Evolutionary conservation across 2,329 filamentous ascomycete species (phyloP).

Genomic region (Fusarium longipes): DNA sequence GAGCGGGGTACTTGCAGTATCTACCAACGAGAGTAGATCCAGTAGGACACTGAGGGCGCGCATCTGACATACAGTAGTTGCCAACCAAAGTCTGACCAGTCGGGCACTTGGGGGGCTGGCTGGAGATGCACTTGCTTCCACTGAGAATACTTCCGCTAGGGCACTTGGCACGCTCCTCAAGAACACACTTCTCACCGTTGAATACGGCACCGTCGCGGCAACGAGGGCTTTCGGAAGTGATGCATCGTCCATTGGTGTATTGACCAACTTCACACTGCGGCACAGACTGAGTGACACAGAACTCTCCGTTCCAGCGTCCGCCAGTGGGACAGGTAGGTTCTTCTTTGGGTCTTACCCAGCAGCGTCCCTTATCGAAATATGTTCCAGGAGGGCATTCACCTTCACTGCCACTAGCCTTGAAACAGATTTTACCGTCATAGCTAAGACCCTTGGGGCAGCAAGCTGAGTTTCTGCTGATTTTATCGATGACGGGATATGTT

Average conservation of each 20-base stretch:
- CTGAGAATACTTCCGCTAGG: conserved; percentile 7
- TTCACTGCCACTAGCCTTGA: not conserved
- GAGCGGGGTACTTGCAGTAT: conserved; percentile 15
- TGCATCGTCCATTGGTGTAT: conserved; percentile 8
- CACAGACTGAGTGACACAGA: not conserved
- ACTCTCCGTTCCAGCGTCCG: conserved; percentile 4
- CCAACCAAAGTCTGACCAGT: not conserved
- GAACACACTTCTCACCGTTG: conserved; percentile 5
- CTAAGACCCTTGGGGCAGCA: conserved; percentile 3
- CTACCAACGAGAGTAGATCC: not conserved
- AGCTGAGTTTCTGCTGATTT: not conserved
- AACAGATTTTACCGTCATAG: conserved; percentile 3
- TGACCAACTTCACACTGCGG: not conserved
- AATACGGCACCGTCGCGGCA: not conserved
- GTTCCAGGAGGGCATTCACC: conserved; percentile 1
- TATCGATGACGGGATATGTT: not conserved
- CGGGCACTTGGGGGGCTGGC: not conserved
- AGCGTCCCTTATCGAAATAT: not conserved
- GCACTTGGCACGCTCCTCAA: not conserved
- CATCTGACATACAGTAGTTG: not conserved
- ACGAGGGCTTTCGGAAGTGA: not conserved
- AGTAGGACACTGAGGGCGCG: not conserved
- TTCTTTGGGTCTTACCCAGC: not conserved
- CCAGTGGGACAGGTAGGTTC: not conserved
- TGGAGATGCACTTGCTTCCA: conserved; percentile 12